Conservation (phyloP, 805 yeast genomes). For the Nakazawaea ernobii region DNA sequence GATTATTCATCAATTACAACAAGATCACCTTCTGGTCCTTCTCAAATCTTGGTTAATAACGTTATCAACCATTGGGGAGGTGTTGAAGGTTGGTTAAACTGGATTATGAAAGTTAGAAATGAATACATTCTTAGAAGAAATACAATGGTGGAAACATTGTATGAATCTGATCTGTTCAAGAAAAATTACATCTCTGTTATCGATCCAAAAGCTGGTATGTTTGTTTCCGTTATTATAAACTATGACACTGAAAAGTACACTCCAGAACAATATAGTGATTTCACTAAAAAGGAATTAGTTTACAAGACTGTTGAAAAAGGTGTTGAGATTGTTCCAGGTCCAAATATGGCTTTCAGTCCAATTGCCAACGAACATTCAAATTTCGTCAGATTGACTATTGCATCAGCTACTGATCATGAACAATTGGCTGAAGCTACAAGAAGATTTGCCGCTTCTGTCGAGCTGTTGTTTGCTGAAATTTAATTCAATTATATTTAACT, state of each 20-base stretch:
- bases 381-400: slow-evolving; percentile 56
- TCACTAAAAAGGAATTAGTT: slow-evolving; percentile 38
- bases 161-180: slow-evolving; percentile 35
- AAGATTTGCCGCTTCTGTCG: slow-evolving; percentile 44
- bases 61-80: slow-evolving; percentile 59
- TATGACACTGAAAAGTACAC: slow-evolving; percentile 14
- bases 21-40: slow-evolving; percentile 51
- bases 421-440: slow-evolving; percentile 45
- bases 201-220: slow-evolving; percentile 61
- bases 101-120: slow-evolving; percentile 65
- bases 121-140: slow-evolving; percentile 69
- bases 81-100: slow-evolving; percentile 64
- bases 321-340: slow-evolving; percentile 51
- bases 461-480: slow-evolving; percentile 33
- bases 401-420: slow-evolving; percentile 42
- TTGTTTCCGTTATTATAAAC: slow-evolving; percentile 40
- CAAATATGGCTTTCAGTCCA: slow-evolving; percentile 49
- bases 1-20: slow-evolving; percentile 41
- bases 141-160: slow-evolving; percentile 46
- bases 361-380: slow-evolving; percentile 29
- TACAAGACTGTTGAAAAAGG: slow-evolving; percentile 40
- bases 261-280: slow-evolving; percentile 25
- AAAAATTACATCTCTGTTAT: slow-evolving; percentile 36
- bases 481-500: no score
- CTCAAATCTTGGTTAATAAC: slow-evolving; percentile 52